These are phyloP conservation scores for Carnegiea gigantea DNA, from an alignment of 179 eudicot species.

Conservation along the genomic window DNA sequence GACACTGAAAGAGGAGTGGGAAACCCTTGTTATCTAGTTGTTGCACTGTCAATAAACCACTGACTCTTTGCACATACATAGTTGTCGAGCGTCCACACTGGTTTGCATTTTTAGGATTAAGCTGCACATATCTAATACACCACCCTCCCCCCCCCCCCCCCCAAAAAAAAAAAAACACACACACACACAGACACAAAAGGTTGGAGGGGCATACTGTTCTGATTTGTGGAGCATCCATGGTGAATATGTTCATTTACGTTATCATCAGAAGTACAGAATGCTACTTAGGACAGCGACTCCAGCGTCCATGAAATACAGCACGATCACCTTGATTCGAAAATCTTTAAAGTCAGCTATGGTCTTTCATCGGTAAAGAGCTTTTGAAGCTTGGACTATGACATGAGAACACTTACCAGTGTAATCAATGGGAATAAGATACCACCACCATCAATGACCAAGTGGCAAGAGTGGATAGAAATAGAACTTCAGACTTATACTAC, in stretches of 20 bases:
- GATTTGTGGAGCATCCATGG: not conserved
- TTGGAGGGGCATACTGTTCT: no score
- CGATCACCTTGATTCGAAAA: not conserved
- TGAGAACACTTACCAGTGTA: not conserved
- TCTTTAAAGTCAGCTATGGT: not conserved
- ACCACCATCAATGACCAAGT: not conserved
- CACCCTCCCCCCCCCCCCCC: not conserved
- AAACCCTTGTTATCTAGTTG: not conserved
- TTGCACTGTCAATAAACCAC: not conserved
- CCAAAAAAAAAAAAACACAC: no score
- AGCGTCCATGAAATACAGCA: not conserved
- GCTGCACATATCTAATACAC: not conserved
- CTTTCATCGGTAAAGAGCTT: not conserved
- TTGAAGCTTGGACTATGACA: not conserved
- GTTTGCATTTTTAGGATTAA: not conserved
- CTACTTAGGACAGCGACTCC: not conserved
- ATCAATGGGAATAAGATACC: not conserved
- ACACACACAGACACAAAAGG: no score
- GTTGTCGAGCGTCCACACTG: not conserved
- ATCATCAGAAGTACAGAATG: not conserved
- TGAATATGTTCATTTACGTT: not conserved
- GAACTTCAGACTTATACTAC: not conserved
- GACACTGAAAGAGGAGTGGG: not conserved
- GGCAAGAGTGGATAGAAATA: slow-evolving; percentile 1
- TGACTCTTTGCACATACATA: not conserved